Evolutionary conservation across 805 yeast species (phyloP).

Genomic region (Debaryomyces hansenii): DNA sequence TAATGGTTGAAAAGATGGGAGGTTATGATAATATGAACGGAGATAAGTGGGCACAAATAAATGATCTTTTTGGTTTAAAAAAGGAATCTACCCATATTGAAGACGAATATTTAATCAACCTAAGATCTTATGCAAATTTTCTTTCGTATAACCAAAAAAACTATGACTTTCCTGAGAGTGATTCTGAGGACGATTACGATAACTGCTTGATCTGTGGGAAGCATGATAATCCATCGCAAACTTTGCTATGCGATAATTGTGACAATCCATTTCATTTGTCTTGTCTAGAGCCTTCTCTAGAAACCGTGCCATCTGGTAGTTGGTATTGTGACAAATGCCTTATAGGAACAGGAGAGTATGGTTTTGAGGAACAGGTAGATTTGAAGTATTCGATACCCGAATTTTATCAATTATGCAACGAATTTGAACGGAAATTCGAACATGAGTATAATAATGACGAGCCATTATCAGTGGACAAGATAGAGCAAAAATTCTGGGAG

Average conservation of each 20-base stretch:
- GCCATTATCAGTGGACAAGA: conserved; percentile 37
- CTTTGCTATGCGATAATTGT: conserved; percentile 73
- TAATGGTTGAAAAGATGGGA: conserved; percentile 28
- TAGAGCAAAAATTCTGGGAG: conserved; percentile 73
- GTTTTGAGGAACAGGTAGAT: conserved; percentile 69
- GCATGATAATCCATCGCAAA: conserved; percentile 44
- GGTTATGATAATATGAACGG: conserved; percentile 16
- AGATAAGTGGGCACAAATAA: conserved; percentile 22
- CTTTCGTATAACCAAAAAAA: conserved; percentile 22
- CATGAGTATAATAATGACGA: conserved; percentile 26
- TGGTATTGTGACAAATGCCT: conserved; percentile 88
- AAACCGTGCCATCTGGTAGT: conserved; percentile 51
- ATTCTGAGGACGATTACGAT: conserved; percentile 31
- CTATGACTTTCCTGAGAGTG: conserved; percentile 32
- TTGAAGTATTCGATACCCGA: conserved; percentile 55
- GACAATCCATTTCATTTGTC: conserved; percentile 63
- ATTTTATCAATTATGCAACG: conserved; percentile 56
- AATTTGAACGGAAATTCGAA: conserved; percentile 47
- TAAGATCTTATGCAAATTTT: conserved; percentile 34
- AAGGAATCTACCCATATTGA: conserved; percentile 14
- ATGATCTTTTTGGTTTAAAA: conserved; percentile 22
- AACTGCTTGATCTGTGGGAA: conserved; percentile 51
- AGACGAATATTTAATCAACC: conserved; percentile 21
- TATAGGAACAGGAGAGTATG: conserved; percentile 85
- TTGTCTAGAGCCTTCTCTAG: conserved; percentile 63